Evolutionary conservation across 768 basidiomycete species (phyloP), one percentile per base, ranked within the genome.

Genomic region (Rickenella mellea): DNA sequence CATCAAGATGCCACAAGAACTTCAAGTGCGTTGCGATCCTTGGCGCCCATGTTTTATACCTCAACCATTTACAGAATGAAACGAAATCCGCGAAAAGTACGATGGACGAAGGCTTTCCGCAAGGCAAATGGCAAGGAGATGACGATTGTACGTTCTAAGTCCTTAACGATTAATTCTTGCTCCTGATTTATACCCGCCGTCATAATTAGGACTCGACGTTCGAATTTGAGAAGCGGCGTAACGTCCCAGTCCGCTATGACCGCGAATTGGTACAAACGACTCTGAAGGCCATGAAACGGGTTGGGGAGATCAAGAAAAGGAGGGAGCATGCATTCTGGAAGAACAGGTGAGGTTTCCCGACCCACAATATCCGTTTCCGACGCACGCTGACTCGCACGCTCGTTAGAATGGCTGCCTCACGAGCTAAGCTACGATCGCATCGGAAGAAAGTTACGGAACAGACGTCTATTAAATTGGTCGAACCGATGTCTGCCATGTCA

Each of bases 51-150:
- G 20, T n/a, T 17, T 5, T 9, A 10, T 19, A 2, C 9, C 31
- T 10, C 28, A 21, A 8, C 14, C 4, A 41, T 38, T 32, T 20
- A 4, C 51, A 93, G 91, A 65, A 97, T 98, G 96, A 98, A 98
- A 70, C 85, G 96, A 28, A 99, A 98, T 66, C 96, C 96, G 33
- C 82, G 96, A 47, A 99, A 99, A 65, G 93, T 99, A 27, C 73
- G 89, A 53, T 99, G 96, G 96, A 99, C 96, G 33, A 99, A 99
- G 64, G 96, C 96, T 17, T 99, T 99, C 74, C 78, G 96, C 50
- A 94, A 91, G 64, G 92, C 96, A 15, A 88, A 93, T 39, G 96
- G 96, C 40, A 99, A 98, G 68, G 96, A 99, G 68, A 99, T 99
- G 96, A 93, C 88, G 4, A 85, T 99, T 55, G 93, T 93, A 57